A percentile compares a stretch with the other conserved stretches of the same genome.
These are phyloP conservation scores for Aspergillus pseudoviridinutans DNA, from an alignment of 2,329 filamentous ascomycete species.

Conservation along the genomic window DNA sequence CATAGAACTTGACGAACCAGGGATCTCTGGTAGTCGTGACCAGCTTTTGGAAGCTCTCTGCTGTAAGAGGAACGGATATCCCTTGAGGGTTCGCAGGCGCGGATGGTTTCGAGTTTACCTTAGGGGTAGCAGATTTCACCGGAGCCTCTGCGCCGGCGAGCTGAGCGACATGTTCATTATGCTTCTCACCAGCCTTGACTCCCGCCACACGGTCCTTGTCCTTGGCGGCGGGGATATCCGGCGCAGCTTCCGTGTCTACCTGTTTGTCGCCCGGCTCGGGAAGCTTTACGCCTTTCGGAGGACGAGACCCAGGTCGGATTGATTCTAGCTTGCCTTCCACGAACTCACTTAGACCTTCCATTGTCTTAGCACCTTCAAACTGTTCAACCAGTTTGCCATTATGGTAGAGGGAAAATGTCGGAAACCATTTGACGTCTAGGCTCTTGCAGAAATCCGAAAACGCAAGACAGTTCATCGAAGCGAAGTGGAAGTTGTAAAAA, in stretches of 20 bases:
- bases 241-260: slow-evolving; percentile 42
- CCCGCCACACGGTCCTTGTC: slow-evolving; percentile 40
- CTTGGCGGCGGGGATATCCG: slow-evolving; percentile 38
- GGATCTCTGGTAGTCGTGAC: slow-evolving; percentile 85
- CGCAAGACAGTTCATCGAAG: slow-evolving; percentile 77
- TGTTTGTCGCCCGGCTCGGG: slow-evolving; percentile 65
- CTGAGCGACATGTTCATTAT: slow-evolving; percentile 37
- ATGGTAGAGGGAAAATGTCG: slow-evolving; percentile 75
- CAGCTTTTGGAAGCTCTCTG: slow-evolving; percentile 78
- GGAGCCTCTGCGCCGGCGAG: slow-evolving; percentile 20
- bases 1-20: slow-evolving; percentile 99
- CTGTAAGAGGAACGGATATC: slow-evolving; percentile 68
- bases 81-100: slow-evolving; percentile 69
- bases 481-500: slow-evolving; percentile 89
- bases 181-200: slow-evolving; percentile 38
- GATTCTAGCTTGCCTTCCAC: slow-evolving; percentile 74
- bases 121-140: slow-evolving; percentile 37
- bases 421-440: slow-evolving; percentile 66
- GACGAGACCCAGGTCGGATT: slow-evolving; percentile 75
- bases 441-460: slow-evolving; percentile 72
- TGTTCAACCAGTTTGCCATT: slow-evolving; percentile 65
- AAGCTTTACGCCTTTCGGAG: slow-evolving; percentile 60
- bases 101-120: slow-evolving; percentile 49
- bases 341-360: slow-evolving; percentile 62
- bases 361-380: slow-evolving; percentile 63